Evolutionary conservation across 73 alveolate species (phyloP), one percentile per base, ranked within the genome.

Genomic region (Paramecium sexaurelia): DNA sequence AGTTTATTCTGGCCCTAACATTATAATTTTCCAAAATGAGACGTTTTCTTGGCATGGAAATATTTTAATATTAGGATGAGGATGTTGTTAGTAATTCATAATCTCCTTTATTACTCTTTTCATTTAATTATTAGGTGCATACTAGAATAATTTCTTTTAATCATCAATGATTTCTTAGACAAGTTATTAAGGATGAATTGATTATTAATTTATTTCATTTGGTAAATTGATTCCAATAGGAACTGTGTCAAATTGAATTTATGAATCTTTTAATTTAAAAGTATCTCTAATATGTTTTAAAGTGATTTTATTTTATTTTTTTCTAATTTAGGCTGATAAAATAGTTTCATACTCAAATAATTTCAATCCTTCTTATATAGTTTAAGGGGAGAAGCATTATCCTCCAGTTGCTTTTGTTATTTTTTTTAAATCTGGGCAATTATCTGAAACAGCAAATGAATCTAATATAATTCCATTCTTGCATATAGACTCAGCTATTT

Each of bases 1-100:
- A n/a, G 96, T 90, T 1, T 29, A 85, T 3, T 55, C 95, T 7
- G 97, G 96, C 0, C 97, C 97, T 20, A 51, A 55, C 7, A 95
- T 1, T 3, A 37, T 36, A 24, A 87, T 94, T 40, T 73, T 92
- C 95, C 96, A 55, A 19, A 41, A 68, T 26, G 93, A 37, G 13
- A 85, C 84, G 88, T 92, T 93, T 7, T 22, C 51, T 67, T 92
- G 13, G 20, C 89, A 55, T 3, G 95, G 95, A 35, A 69, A 92
- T 43, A 92, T 86, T 45, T 78, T 85, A 0, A 87, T 69, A 40
- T 40, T 45, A 13, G 89, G 85, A 68, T 87, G 90, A 36, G 93
- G 93, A 7, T 87, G 29, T 22, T 19, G 11, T n/a, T 75, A 84
- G 32, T 68, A 87, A 67, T 68, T 45, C 51, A 68, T 40, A 3